Base-by-base conservation (phyloP, 441 rosid species). In the Pelargonium fulgidum region DNA sequence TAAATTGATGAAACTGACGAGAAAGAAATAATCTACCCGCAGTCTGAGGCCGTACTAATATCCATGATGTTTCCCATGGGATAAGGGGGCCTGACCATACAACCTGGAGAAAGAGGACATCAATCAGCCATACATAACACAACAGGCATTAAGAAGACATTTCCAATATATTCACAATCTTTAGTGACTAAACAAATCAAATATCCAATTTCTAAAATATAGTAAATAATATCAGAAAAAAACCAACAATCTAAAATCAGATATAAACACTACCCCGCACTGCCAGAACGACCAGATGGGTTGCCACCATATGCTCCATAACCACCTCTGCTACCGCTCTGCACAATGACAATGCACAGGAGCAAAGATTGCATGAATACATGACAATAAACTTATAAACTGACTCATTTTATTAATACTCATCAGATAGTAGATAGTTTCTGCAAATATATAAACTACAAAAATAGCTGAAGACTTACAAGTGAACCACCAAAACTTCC, bases 301-400 rank as follows among this genome's bases (percentile, higher is more conserved):
- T 95, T 88, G 79, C 84, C 79, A 77, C 98, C 92, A 78, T 90
- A 94, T 63, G 85, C 86, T 82, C 96, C 98, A 81, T 92, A 89
- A 26, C 89, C 82, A 84, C 88, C 77, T 68, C 88, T 85, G 72
- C 86, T 80, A 66, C 91, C 84, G 67, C 90, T 79, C 86, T 83
- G 73, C 52, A 77, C 22, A 41, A 7, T 6, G 12, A 39, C 20
- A 70, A 20, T 41, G 13, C 65, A 69, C 20, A 66, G 71, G 65
- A 20, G 3, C 45, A 13, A 6, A 14, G 33, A 20, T 59, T 2
- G 29, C 66, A 69, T 20, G 20, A 14, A 41, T 41, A 9, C 45
- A 41, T 3, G 33, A 26, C 33, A 26, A 26, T 26, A 26, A 26
- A 26, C 33, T 17, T n/a, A 48, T 10, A 10, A 0, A 48, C 56